Conservation (phyloP, 257 asterid species). For the Jaltomata sinuosa region DNA sequence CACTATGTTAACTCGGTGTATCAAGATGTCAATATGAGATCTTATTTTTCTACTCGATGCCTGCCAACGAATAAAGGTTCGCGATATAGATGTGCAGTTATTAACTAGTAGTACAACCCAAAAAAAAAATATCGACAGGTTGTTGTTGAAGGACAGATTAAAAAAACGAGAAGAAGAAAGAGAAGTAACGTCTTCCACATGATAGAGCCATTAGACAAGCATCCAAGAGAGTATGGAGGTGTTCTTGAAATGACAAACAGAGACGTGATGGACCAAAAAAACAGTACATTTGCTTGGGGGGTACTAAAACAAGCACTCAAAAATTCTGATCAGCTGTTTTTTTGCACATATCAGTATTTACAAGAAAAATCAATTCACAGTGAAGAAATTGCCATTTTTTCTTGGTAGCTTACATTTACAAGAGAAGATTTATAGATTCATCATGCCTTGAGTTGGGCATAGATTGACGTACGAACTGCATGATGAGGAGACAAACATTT, state of each 20-base stretch:
- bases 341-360: neutral
- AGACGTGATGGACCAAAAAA: neutral
- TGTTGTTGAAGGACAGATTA: neutral
- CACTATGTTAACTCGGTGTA: no score
- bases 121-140: no score
- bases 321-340: neutral
- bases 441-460: constrained; percentile 57
- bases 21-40: neutral
- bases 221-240: neutral
- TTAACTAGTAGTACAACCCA: neutral
- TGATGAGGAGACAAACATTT: constrained; percentile 39
- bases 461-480: constrained; percentile 56
- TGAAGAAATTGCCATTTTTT: neutral
- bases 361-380: neutral
- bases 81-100: neutral
- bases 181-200: neutral
- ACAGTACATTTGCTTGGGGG: neutral
- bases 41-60: neutral
- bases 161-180: neutral
- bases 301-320: neutral
- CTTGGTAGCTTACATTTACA: constrained; percentile 1
- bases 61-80: neutral
- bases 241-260: neutral
- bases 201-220: neutral
- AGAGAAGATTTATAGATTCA: neutral